Evolutionary conservation across 2,329 filamentous ascomycete genomes (phyloP).

Genomic region (Aspergillus piperis): DNA sequence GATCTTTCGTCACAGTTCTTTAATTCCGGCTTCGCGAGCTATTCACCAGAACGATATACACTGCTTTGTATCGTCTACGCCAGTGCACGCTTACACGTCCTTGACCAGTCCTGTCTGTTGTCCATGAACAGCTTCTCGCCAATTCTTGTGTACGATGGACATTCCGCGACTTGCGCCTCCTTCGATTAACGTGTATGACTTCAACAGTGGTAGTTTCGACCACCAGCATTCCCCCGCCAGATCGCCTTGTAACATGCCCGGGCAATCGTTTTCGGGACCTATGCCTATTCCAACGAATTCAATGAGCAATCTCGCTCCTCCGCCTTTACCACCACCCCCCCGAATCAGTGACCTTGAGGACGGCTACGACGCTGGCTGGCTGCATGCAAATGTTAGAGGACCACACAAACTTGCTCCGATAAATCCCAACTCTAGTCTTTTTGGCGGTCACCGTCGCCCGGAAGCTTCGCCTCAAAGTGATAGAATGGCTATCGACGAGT

Average conservation of each 20-base stretch:
- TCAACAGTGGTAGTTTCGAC: constrained; percentile 36
- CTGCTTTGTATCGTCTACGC: neutral
- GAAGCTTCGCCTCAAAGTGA: constrained; percentile 36
- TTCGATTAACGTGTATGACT: constrained; percentile 47
- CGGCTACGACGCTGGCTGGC: constrained; percentile 64
- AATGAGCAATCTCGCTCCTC: constrained; percentile 52
- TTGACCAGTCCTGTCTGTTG: neutral
- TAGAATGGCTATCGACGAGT: constrained; percentile 40
- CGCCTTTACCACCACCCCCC: constrained; percentile 67
- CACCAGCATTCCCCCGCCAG: constrained; percentile 37
- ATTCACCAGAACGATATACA: neutral
- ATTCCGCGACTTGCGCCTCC: constrained; percentile 45
- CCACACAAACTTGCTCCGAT: constrained; percentile 52
- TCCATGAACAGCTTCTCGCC: constrained; percentile 23
- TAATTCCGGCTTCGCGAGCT: neutral
- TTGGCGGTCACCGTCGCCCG: constrained; percentile 47
- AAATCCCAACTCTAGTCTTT: constrained; percentile 52
- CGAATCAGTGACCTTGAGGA: constrained; percentile 58
- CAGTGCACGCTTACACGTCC: constrained; percentile 2
- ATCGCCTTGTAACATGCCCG: constrained; percentile 43
- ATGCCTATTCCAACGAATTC: constrained; percentile 65
- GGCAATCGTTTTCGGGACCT: constrained; percentile 50
- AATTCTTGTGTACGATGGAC: constrained; percentile 45
- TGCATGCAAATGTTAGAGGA: constrained; percentile 60
- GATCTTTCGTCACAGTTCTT: neutral